These are phyloP conservation scores for Adansonia gregorii DNA, from an alignment of 441 rosid genomes.

Conservation along the genomic window DNA sequence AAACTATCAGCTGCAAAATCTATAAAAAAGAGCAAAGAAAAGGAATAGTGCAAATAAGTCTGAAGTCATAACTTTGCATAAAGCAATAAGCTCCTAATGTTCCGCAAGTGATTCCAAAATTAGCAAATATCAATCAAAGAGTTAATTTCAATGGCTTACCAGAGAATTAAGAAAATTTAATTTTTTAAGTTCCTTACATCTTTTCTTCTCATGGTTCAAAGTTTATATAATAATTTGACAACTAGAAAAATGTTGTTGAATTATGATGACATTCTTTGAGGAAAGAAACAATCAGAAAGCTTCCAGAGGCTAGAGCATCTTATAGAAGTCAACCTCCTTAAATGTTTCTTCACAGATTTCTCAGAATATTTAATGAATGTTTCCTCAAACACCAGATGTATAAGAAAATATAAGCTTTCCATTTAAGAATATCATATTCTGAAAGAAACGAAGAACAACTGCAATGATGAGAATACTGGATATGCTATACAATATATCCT, in stretches of 20 bases:
- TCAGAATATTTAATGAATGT: neutral
- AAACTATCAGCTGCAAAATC: neutral
- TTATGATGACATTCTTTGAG: neutral
- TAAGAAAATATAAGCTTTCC: neutral
- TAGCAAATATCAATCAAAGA: constrained; percentile 1
- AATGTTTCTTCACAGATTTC: neutral
- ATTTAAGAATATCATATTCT: constrained; percentile 52
- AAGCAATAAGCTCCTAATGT: neutral
- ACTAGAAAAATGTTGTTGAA: neutral
- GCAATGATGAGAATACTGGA: constrained; percentile 96
- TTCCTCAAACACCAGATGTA: neutral
- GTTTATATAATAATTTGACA: neutral
- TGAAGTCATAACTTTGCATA: neutral
- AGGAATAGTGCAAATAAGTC: neutral
- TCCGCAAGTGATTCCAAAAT: neutral
- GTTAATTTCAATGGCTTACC: neutral
- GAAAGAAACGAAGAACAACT: constrained; percentile 83
- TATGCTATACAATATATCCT: constrained; percentile 65
- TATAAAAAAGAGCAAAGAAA: neutral
- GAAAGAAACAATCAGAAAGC: neutral
- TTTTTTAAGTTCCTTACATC: neutral
- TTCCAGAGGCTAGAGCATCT: neutral
- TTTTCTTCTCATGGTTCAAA: neutral
- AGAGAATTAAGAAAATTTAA: neutral
- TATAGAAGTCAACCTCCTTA: constrained; percentile 10